These are phyloP conservation scores for Knoxdaviesia capensis DNA, from an alignment of 2,329 filamentous ascomycete species.

Conservation along the genomic window DNA sequence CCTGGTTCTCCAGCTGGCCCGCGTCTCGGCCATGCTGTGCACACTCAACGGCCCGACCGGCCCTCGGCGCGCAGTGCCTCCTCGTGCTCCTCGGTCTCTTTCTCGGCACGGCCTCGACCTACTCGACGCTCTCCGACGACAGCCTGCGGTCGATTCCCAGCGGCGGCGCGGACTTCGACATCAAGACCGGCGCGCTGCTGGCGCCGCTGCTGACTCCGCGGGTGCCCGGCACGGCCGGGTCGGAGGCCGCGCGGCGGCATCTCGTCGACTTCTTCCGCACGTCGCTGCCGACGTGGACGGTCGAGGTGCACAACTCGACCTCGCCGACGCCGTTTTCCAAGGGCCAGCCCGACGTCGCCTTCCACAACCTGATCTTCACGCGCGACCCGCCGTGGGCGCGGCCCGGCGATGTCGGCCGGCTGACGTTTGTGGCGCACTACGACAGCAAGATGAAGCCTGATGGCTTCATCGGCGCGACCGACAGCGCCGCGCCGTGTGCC, in stretches of 20 bases:
- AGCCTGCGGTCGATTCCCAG: constrained; percentile 52
- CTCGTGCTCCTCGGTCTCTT: constrained; percentile 7
- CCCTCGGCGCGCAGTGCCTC: too few relatives aligned
- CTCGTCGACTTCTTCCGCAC: constrained; percentile 64
- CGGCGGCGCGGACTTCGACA: constrained; percentile 60
- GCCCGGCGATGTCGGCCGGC: constrained; percentile 52
- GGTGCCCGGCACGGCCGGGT: constrained; percentile 71
- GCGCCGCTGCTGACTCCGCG: constrained; percentile 74
- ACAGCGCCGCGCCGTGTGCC: constrained; percentile 86
- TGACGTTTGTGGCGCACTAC: constrained; percentile 87
- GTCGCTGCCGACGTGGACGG: constrained; percentile 56
- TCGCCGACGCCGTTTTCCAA: constrained; percentile 62
- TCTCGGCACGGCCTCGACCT: constrained; percentile 14
- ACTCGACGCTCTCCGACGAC: constrained; percentile 47
- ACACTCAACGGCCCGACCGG: too few relatives aligned
- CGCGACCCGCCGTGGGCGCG: constrained; percentile 72
- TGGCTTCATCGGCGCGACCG: constrained; percentile 84
- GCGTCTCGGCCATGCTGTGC: too few relatives aligned
- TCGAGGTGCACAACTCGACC: constrained; percentile 82
- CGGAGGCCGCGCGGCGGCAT: constrained; percentile 52
- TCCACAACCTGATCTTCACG: constrained; percentile 69
- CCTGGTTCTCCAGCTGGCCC: too few relatives aligned
- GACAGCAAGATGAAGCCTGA: constrained; percentile 63
- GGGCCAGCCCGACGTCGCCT: constrained; percentile 51
- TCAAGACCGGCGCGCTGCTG: constrained; percentile 53